Evolutionary conservation across 257 asterid genomes (phyloP).

Genomic region (Lantana camara): DNA sequence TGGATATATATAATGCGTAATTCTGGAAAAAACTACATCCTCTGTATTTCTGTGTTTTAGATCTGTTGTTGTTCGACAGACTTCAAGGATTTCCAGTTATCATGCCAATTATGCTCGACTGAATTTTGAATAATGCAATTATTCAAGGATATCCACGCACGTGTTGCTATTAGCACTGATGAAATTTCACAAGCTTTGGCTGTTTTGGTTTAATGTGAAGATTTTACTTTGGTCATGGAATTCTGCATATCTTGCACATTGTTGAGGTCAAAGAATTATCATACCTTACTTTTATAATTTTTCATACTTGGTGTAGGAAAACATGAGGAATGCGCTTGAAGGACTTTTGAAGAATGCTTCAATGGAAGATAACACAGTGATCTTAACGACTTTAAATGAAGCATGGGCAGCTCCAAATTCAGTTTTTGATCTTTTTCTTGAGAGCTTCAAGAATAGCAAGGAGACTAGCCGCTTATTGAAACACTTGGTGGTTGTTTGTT

Average conservation of each 20-base stretch:
- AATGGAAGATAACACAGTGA: constrained; percentile 50
- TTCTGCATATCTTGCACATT: too few relatives aligned
- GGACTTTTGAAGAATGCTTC: too few relatives aligned
- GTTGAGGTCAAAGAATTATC: neutral
- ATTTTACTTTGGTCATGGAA: constrained; percentile 1
- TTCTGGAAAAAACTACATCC: too few relatives aligned
- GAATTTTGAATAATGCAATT: constrained; percentile 10
- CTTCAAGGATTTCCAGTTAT: too few relatives aligned
- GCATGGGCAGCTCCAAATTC: constrained; percentile 57
- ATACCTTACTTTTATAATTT: constrained; percentile 13
- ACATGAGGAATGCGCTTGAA: constrained; percentile 41
- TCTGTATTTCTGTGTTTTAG: too few relatives aligned
- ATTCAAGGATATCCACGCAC: too few relatives aligned
- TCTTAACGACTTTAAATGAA: constrained; percentile 48
- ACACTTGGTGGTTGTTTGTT: constrained; percentile 46
- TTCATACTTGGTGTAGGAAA: constrained; percentile 43
- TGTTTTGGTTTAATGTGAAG: neutral
- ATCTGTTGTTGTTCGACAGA: too few relatives aligned
- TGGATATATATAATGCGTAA: too few relatives aligned
- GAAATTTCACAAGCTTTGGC: too few relatives aligned
- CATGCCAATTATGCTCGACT: too few relatives aligned
- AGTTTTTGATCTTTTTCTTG: too few relatives aligned
- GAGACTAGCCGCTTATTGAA: constrained; percentile 44
- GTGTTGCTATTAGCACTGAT: too few relatives aligned
- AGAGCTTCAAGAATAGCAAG: constrained; percentile 41